Conservation (phyloP, 768 basidiomycete species). For the Lentinula aciculospora region DNA sequence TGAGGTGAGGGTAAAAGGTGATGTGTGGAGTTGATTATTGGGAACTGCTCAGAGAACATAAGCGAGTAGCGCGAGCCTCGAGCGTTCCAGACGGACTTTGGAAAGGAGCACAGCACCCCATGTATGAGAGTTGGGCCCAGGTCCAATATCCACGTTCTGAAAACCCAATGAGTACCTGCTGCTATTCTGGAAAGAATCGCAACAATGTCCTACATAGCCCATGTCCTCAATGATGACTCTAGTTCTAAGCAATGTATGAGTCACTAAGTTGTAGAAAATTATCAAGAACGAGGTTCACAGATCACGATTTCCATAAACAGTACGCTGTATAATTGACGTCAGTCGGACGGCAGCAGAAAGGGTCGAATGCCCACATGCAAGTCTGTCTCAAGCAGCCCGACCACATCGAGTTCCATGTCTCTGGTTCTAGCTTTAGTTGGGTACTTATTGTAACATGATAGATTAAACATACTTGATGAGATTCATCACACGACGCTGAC, state of each 20-base stretch:
- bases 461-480: constrained; percentile 27
- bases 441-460: neutral
- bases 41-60: constrained; percentile 46
- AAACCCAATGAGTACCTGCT: constrained; percentile 6
- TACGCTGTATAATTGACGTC: constrained; percentile 33
- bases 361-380: constrained; percentile 53
- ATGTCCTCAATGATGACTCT: constrained; percentile 71
- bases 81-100: constrained; percentile 39
- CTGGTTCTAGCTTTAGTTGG: constrained; percentile 21
- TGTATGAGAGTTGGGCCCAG: constrained; percentile 83
- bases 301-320: constrained; percentile 82
- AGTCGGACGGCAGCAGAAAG: neutral
- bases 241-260: constrained; percentile 39
- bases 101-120: constrained; percentile 85
- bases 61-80: neutral
- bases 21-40: constrained; percentile 81
- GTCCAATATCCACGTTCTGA: constrained; percentile 85
- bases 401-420: constrained; percentile 82
- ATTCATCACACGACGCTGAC: constrained; percentile 61
- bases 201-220: constrained; percentile 59
- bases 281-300: constrained; percentile 39
- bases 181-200: neutral
- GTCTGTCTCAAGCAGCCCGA: constrained; percentile 85
- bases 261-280: too few relatives aligned
- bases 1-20: constrained; percentile 83